Evolutionary conservation across 306 rosid species (phyloP), one percentile per base, ranked within the genome.

Genomic region (Parietaria judaica): DNA sequence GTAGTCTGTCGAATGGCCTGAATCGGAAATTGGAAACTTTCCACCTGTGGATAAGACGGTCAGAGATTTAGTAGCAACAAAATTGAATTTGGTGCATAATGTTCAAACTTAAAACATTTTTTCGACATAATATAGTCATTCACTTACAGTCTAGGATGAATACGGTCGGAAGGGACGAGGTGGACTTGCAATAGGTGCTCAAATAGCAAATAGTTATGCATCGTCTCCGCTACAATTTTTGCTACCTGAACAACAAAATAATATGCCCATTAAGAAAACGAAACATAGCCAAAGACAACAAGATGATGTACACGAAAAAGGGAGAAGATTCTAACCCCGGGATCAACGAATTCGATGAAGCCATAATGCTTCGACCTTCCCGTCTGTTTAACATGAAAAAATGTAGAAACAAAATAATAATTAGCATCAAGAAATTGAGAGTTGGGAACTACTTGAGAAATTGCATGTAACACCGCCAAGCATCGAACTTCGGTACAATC

Each of bases 291-390:
- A 2, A 11, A 41, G 52, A 6, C n/a, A 36, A 41, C 31, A 23
- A 23, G 31, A 23, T 23, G 2, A 23, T 23, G 31, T 23, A 23
- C 31, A 23, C 31, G 31, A 64, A 11, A 47, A 57, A 16, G 14
- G 14, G 55, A 70, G 58, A 23, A 61, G 67, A 49, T 16, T 16
- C 37, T 36, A 58, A 92, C 98, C 98, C 78, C 86, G 0, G 96
- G 83, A 72, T 92, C 90, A 55, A 70, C 82, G 65, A 91, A 91
- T 65, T 91, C 86, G 12, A 92, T 72, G 80, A 83, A 91, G 39
- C 98, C 96, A 71, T 63, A 85, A 82, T 91, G 98, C 52, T 69
- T 87, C 4, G 92, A 80, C 63, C 81, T 85, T 67, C 95, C 96
- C 0, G 92, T 85, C 90, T 91, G 75, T 70, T 53, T 5, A n/a